These are phyloP conservation scores for Fragaria iinumae DNA, from an alignment of 306 rosid genomes.

Conservation along the genomic window DNA sequence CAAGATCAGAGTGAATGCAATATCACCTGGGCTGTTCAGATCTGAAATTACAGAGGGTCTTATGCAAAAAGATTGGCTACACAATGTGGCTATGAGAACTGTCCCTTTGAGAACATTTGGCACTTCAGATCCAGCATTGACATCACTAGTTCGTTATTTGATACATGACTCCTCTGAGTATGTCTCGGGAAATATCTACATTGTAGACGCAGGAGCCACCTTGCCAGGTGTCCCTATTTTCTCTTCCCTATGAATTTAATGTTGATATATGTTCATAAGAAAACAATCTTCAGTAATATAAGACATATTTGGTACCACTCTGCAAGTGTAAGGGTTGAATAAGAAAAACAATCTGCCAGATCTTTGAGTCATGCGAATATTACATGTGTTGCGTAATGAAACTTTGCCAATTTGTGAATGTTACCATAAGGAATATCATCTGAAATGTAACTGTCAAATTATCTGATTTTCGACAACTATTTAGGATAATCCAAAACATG, in stretches of 20 bases:
- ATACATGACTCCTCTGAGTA: slow-evolving; percentile 74
- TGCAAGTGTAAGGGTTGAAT: not conserved
- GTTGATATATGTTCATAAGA: not conserved
- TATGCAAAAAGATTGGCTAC: slow-evolving; percentile 64
- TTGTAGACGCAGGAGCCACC: slow-evolving; percentile 65
- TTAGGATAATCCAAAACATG: not conserved
- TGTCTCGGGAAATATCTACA: slow-evolving; percentile 61
- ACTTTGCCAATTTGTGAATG: not conserved
- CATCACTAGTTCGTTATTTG: slow-evolving; percentile 64
- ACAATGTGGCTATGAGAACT: slow-evolving; percentile 49
- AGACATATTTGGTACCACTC: not conserved
- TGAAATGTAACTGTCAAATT: not conserved
- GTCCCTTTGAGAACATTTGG: slow-evolving; percentile 55
- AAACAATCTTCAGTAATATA: not conserved
- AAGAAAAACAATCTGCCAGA: not conserved
- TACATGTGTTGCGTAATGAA: not conserved
- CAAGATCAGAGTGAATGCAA: slow-evolving; percentile 77
- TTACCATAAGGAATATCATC: not conserved
- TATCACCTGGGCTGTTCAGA: slow-evolving; percentile 74
- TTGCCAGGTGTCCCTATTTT: slow-evolving; percentile 71
- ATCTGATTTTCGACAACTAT: not conserved
- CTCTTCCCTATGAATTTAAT: slow-evolving; percentile 54
- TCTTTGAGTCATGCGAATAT: not conserved
- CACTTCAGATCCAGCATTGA: slow-evolving; percentile 70
- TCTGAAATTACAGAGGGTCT: slow-evolving; percentile 72